Percentiles rank a stretch among this genome's conserved stretches.
Evolutionary conservation across 164 flowering plant genomes (phyloP).

Genomic region (Tinospora cordifolia): DNA sequence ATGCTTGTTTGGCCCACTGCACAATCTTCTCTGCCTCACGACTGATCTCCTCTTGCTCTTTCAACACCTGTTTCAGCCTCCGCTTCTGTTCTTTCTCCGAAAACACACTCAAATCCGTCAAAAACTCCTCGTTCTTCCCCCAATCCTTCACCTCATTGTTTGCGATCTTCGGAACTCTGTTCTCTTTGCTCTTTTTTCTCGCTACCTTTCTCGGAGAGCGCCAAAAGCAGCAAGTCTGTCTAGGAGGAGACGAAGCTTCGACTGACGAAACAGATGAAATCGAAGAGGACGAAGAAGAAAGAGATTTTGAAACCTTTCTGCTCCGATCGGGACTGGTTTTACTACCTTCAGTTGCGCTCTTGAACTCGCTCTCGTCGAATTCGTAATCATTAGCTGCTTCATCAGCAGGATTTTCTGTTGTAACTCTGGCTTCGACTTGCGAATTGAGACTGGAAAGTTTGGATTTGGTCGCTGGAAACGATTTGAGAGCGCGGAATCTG

Average conservation of each 20-base stretch:
- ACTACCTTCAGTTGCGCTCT: no score
- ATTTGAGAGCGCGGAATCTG: conserved; percentile 64
- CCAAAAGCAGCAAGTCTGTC: conserved; percentile 10
- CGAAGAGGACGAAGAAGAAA: conserved; percentile 18
- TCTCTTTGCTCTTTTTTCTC: conserved; percentile 26
- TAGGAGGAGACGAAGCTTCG: conserved; percentile 42
- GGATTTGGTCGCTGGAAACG: conserved; percentile 33
- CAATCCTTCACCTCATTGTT: conserved; percentile 18
- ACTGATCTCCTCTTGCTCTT: conserved; percentile 45
- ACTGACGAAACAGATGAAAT: no score
- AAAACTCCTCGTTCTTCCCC: conserved; percentile 33
- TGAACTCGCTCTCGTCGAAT: neutral
- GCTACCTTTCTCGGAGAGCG: no score
- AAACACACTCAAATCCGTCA: conserved; percentile 38
- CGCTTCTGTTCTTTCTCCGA: conserved; percentile 41
- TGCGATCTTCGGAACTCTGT: conserved; percentile 9
- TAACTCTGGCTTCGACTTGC: no score
- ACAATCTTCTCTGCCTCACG: conserved; percentile 59
- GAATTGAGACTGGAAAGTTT: neutral
- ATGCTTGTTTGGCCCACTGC: conserved; percentile 59
- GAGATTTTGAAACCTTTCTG: conserved; percentile 3
- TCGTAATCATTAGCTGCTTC: neutral
- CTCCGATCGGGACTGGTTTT: conserved; percentile 6
- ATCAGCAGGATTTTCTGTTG: conserved; percentile 7
- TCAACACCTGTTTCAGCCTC: conserved; percentile 43